Evolutionary conservation across 352 stramenopile genomes (phyloP).

Genomic region (Globisporangium parvum): DNA sequence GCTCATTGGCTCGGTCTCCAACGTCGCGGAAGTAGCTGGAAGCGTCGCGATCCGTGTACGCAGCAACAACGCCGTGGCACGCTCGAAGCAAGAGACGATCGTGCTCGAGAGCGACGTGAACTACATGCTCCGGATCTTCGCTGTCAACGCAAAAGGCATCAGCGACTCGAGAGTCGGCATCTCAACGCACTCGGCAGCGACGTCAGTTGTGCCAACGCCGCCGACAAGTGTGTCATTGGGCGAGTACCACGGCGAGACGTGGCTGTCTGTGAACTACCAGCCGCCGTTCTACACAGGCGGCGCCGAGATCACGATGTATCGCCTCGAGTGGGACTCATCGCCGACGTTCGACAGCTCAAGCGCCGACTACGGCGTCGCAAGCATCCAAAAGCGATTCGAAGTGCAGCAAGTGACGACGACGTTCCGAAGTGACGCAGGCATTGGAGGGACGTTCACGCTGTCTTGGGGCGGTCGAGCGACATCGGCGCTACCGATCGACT

Average conservation of each 20-base stretch:
- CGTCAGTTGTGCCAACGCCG: conserved; percentile 60
- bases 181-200: conserved; percentile 31
- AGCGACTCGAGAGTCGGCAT: conserved; percentile 33
- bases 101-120: conserved; percentile 49
- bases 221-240: conserved; percentile 75
- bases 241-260: conserved; percentile 68
- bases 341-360: conserved; percentile 78
- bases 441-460: conserved; percentile 89
- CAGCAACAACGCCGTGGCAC: conserved; percentile 42
- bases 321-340: conserved; percentile 89
- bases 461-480: conserved; percentile 86
- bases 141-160: conserved; percentile 49
- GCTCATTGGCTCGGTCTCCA: conserved; percentile 21
- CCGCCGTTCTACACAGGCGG: conserved; percentile 86
- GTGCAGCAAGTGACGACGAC: conserved; percentile 85
- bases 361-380: conserved; percentile 74
- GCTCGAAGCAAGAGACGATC: conserved; percentile 43
- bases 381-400: conserved; percentile 85
- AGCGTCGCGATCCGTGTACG: conserved; percentile 37
- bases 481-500: conserved; percentile 60
- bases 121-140: conserved; percentile 55
- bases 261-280: conserved; percentile 78
- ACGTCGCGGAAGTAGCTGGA: conserved; percentile 10
- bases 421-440: conserved; percentile 54
- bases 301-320: conserved; percentile 86